phyloP scores from a whole-genome alignment of 2,329 filamentous ascomycete genomes.

The Trichoderma sp. region DNA sequence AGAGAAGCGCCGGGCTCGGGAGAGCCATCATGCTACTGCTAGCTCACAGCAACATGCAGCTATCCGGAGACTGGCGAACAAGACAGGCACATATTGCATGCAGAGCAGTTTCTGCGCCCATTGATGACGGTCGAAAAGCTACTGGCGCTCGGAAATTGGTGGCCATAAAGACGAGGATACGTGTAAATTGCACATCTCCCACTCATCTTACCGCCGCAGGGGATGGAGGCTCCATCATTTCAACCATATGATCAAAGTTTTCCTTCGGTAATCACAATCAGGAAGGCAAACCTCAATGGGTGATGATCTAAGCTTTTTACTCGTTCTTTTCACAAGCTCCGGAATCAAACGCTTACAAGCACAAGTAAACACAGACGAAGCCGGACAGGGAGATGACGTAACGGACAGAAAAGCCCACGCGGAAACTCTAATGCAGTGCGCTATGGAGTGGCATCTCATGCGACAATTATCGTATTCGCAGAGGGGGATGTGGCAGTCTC shows the following conservation, averaged over 20 bases:
- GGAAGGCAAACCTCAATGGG: background rate
- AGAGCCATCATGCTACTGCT: background rate
- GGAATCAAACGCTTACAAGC: background rate
- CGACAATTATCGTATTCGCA: constrained; percentile 21
- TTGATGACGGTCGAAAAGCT: background rate
- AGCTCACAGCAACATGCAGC: background rate
- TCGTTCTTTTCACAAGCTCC: background rate
- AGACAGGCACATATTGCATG: background rate
- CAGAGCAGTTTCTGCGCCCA: background rate
- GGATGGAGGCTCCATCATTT: constrained; percentile 10
- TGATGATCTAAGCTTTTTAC: background rate
- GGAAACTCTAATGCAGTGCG: constrained; percentile 15
- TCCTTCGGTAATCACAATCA: background rate
- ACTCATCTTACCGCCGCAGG: constrained; percentile 11
- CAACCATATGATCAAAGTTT: constrained; percentile 6
- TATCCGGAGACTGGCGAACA: constrained; percentile 4
- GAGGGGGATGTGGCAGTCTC: constrained; percentile 9
- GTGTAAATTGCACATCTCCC: constrained; percentile 8
- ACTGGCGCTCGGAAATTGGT: constrained; percentile 14
- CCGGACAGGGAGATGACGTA: constrained; percentile 15
- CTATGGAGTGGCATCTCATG: constrained; percentile 21
- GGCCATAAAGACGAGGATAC: constrained; percentile 14
- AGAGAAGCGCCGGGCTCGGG: constrained; percentile 8
- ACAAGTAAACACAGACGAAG: background rate
- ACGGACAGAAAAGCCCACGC: background rate